A percentile compares a stretch with the other conserved stretches of the same genome.
Conservation (phyloP, 2,329 filamentous ascomycete genomes). For the Sclerotinia subarctica region DNA sequence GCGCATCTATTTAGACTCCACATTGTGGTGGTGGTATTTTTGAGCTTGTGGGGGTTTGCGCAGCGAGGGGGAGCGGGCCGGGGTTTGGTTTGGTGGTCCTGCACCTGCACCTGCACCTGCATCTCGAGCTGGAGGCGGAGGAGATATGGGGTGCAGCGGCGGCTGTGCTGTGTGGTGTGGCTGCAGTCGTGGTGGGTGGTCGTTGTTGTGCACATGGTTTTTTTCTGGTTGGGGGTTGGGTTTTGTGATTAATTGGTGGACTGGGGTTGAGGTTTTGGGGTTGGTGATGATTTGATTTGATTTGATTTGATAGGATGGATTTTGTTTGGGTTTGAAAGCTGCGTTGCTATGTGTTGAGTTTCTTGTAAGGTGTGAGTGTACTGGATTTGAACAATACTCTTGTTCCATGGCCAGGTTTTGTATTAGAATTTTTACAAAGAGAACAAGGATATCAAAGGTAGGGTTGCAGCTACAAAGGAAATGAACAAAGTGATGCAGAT, state of each 20-base stretch:
- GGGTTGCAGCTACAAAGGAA: not conserved
- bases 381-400: not conserved
- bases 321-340: not conserved
- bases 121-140: too few species aligned
- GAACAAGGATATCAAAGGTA: not conserved
- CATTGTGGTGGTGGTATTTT: not conserved
- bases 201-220: not conserved
- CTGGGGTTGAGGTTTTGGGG: too few species aligned
- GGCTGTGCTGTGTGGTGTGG: not conserved
- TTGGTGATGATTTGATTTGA: not conserved
- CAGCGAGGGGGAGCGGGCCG: too few species aligned
- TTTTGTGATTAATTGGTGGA: too few species aligned
- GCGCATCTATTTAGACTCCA: conserved; percentile 2
- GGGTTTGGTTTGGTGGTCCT: too few species aligned
- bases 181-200: not conserved
- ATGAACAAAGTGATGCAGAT: not conserved
- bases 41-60: not conserved
- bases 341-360: not conserved
- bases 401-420: not conserved
- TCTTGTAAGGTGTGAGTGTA: not conserved
- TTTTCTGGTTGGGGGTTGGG: not conserved
- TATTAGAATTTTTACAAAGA: not conserved
- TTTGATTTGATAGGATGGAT: too few species aligned
- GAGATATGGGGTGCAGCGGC: not conserved
- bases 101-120: too few species aligned